Percentiles rank a stretch among this genome's conserved stretches.
phyloP scores from a whole-genome alignment of 2,329 filamentous ascomycete genomes.

The Zopfia rhizophila region DNA sequence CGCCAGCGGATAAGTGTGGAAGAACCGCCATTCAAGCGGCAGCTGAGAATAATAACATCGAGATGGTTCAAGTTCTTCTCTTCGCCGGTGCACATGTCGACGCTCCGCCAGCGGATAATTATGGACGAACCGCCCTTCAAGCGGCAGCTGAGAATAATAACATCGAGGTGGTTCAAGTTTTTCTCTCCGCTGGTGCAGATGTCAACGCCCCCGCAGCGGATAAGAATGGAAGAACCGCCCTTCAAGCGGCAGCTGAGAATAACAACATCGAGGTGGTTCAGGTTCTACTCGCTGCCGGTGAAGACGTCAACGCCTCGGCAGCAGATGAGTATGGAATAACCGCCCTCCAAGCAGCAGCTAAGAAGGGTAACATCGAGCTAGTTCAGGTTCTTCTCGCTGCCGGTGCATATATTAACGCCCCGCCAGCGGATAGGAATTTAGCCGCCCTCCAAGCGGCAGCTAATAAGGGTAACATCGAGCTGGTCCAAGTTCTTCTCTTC shows the following conservation, averaged over 20 bases:
- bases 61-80: conserved; percentile 40
- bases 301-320: conserved; percentile 12
- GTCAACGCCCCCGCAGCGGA: conserved; percentile 3
- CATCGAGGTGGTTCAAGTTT: conserved; percentile 2
- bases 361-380: conserved; percentile 40
- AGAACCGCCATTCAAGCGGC: neutral
- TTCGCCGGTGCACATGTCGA: conserved; percentile 26
- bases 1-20: conserved; percentile 2
- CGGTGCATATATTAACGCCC: conserved; percentile 19
- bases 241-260: neutral
- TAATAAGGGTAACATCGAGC: neutral
- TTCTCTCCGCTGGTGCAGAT: conserved; percentile 4
- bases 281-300: conserved; percentile 5
- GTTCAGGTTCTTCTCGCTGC: conserved; percentile 38
- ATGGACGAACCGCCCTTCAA: conserved; percentile 11
- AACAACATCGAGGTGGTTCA: neutral
- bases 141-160: conserved; percentile 8
- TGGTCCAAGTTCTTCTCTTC: conserved; percentile 5
- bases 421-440: neutral
- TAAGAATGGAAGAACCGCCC: neutral
- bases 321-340: conserved; percentile 25
- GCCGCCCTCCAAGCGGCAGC: conserved; percentile 14
- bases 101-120: neutral
- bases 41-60: conserved; percentile 34
- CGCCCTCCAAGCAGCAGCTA: conserved; percentile 39